Evolutionary conservation across 2,329 filamentous ascomycete genomes (phyloP).

Genomic region (Zymoseptoria crescenta): DNA sequence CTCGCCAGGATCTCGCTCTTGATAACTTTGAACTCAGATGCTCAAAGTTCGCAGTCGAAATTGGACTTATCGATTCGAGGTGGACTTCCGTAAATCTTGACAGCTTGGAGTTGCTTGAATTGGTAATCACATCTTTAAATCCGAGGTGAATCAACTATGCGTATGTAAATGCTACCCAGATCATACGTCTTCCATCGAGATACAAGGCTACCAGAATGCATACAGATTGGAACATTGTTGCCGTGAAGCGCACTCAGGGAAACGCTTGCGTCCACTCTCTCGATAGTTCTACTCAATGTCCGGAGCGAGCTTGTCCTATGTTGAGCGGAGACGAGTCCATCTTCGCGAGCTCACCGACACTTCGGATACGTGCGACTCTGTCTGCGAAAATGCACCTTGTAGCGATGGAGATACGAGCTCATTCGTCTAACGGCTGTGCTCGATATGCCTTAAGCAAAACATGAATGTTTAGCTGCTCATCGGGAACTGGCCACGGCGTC

Average conservation of each 20-base stretch:
- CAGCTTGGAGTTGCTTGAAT: not conserved
- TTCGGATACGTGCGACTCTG: too few species aligned
- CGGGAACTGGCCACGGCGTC: not conserved
- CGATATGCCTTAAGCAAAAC: not conserved
- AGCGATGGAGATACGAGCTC: too few species aligned
- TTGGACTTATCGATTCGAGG: not conserved
- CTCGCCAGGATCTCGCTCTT: not conserved
- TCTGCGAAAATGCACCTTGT: too few species aligned
- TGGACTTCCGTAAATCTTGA: not conserved
- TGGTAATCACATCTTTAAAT: not conserved
- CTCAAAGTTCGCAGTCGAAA: not conserved
- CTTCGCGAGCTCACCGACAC: not conserved
- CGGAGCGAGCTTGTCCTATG: not conserved
- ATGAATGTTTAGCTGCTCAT: not conserved
- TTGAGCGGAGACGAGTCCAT: not conserved
- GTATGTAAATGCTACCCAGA: not conserved
- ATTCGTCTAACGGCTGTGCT: not conserved
- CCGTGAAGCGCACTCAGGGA: not conserved
- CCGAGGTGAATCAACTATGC: not conserved
- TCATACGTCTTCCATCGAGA: not conserved
- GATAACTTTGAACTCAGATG: not conserved
- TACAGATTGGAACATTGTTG: not conserved
- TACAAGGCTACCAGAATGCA: not conserved
- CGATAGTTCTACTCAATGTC: not conserved
- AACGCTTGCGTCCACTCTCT: not conserved